These are phyloP conservation scores for Globisporangium nunn DNA, from an alignment of 352 stramenopile genomes.

Conservation along the genomic window DNA sequence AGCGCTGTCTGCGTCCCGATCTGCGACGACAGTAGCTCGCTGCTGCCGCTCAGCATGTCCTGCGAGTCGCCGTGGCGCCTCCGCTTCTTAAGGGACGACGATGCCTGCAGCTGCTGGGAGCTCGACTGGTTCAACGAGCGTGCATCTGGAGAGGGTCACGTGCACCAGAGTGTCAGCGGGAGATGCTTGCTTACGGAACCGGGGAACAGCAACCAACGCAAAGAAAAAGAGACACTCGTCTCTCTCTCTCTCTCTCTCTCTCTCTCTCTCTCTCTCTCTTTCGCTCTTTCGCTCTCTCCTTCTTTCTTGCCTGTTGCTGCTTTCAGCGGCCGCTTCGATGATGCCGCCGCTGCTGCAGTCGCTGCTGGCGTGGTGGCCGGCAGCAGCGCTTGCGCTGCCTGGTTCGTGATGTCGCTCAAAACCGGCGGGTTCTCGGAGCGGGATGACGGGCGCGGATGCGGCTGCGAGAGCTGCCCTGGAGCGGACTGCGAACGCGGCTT, in stretches of 20 bases:
- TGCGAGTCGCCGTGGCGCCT: slow-evolving; percentile 5
- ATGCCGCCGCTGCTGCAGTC: not conserved
- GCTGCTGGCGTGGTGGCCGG: not conserved
- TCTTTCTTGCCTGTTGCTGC: not conserved
- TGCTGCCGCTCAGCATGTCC: slow-evolving; percentile 6
- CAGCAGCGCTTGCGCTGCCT: slow-evolving; percentile 9
- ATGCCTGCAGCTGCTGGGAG: not conserved
- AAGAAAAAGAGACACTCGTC: too few relatives aligned
- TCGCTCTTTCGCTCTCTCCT: too few relatives aligned
- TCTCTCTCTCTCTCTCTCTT: too few relatives aligned
- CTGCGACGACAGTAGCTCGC: slow-evolving; percentile 3
- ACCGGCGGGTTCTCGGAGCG: slow-evolving; percentile 17
- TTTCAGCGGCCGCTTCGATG: slow-evolving; percentile 7
- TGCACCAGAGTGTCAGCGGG: not conserved
- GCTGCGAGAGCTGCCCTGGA: slow-evolving; percentile 6
- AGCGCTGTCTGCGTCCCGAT: slow-evolving; percentile 21
- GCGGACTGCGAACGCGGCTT: slow-evolving; percentile 10
- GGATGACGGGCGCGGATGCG: slow-evolving; percentile 12
- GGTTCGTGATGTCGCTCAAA: slow-evolving; percentile 65
- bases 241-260: too few relatives aligned
- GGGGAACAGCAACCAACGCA: too few relatives aligned
- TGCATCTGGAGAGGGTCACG: not conserved
- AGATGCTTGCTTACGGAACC: too few relatives aligned
- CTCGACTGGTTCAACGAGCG: not conserved
- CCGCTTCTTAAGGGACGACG: slow-evolving; percentile 7